Evolutionary conservation across 2,329 filamentous ascomycete genomes (phyloP), one percentile per base, ranked within the genome.

Genomic region (Xylariales sp.): DNA sequence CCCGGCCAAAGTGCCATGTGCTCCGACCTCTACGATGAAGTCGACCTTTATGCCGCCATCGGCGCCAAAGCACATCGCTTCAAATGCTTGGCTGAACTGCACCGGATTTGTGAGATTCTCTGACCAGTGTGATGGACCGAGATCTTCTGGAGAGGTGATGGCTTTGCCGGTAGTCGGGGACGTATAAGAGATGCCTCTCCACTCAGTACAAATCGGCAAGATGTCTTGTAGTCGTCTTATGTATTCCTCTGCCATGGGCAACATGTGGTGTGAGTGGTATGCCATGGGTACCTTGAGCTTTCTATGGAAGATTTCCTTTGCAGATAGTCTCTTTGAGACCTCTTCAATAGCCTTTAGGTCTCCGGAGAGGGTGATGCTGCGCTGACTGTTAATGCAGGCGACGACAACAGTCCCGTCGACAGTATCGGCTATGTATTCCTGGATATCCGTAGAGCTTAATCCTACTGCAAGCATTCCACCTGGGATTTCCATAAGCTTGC

Each of bases 321-420:
- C 45, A 4, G 48, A 34, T 11, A 59, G 38, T 24, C 43, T 25
- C 5, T 33, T 24, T 10, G 44, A 41, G 1, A 62, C 30, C 7
- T 47, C 43, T 12, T 55, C 42, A 3, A 65, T 43, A 4, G 47
- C 49, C 3, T 32, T 32, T 3, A 29, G 29, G 20, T 57, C 53
- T 1, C 62, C 62, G 0, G 61, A 60, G 0, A 66, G 18, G 0
- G 63, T 66, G 6, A 57, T 42, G 29, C 51, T 65, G 1, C 40
- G 28, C 0, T 61, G 58, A 12, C 55, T 57, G 35, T 63, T 64
- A 10, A 53, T 32, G 19, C 53, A 40, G 14, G 30, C 38, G 12
- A 40, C 13, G 5, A 5, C n/a, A 17, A 25, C 30, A 6, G 29
- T 13, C 5, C 31, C 32, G 8, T 50, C 46, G 7, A 20, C 14